phyloP scores from a whole-genome alignment of 176 grass and related monocot species.

The Ensete ventricosum region DNA sequence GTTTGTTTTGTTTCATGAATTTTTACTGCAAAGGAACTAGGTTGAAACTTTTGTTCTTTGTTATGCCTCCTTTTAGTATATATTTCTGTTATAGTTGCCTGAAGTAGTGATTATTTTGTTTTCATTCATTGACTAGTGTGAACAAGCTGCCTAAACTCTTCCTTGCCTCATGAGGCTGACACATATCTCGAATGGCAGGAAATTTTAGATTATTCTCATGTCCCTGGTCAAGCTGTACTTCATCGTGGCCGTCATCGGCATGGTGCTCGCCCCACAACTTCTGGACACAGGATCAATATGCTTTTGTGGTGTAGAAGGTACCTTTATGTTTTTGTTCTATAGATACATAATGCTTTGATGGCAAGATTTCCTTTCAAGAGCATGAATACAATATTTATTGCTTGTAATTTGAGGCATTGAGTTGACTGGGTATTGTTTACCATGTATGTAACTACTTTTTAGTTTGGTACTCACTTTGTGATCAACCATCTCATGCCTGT shows the following conservation, averaged over 20 bases:
- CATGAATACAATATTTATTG: background rate
- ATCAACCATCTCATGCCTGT: too few species aligned
- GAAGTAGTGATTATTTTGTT: background rate
- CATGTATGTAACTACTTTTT: too few species aligned
- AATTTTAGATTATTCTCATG: conserved; percentile 80
- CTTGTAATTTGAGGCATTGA: background rate
- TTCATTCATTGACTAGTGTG: background rate
- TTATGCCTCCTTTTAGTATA: too few species aligned
- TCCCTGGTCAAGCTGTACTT: conserved; percentile 72
- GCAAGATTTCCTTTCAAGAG: background rate
- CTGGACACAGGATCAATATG: conserved; percentile 87
- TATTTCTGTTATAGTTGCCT: too few species aligned
- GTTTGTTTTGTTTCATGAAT: too few species aligned
- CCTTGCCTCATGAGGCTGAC: background rate
- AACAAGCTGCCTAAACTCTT: background rate
- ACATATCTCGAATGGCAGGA: conserved; percentile 37
- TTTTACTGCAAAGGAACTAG: too few species aligned
- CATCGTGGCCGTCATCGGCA: conserved; percentile 91
- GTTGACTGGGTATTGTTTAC: too few species aligned
- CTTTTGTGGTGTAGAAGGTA: conserved; percentile 99
- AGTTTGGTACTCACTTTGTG: too few species aligned
- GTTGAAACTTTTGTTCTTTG: too few species aligned
- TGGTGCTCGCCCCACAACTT: conserved; percentile 70
- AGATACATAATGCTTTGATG: conserved; percentile 5
- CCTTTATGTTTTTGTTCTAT: conserved; percentile 5